These are phyloP conservation scores for Solanum neorickii DNA, from an alignment of 257 asterid genomes.

Conservation along the genomic window DNA sequence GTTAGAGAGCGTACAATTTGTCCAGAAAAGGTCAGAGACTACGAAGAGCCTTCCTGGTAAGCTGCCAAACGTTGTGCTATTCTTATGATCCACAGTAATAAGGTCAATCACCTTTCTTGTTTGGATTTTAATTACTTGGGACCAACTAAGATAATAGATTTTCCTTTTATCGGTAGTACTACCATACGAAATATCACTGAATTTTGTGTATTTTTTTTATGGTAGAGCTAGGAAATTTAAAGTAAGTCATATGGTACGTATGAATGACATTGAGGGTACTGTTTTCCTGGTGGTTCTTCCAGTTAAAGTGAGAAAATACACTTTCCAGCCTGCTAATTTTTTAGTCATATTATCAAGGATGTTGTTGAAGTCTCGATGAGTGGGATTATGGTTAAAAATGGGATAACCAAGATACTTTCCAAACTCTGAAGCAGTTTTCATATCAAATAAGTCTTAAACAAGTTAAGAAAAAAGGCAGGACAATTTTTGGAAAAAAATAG, in stretches of 20 bases:
- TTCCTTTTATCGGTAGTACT: too few species aligned
- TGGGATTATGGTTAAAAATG: background rate
- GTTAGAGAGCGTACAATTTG: too few species aligned
- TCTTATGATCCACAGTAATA: background rate
- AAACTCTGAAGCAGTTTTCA: background rate
- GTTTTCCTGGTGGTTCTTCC: background rate
- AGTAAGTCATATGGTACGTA: background rate
- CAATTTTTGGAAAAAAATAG: background rate
- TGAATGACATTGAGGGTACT: background rate
- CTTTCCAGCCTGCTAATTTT: background rate
- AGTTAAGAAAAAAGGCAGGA: background rate
- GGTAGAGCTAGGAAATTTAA: background rate
- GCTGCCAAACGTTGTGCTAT: too few species aligned
- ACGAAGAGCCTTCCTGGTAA: background rate
- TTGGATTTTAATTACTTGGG: too few species aligned
- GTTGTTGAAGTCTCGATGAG: background rate
- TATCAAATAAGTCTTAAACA: too few species aligned
- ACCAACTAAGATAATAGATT: too few species aligned
- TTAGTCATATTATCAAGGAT: background rate
- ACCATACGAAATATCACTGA: background rate
- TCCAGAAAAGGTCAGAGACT: too few species aligned
- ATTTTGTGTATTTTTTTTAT: too few species aligned
- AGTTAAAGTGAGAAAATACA: background rate
- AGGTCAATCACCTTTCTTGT: background rate
- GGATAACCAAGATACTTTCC: background rate